Percentiles rank a stretch among this genome's conserved stretches.
Evolutionary conservation across 805 yeast genomes (phyloP).

Genomic region (Candida oleophila): DNA sequence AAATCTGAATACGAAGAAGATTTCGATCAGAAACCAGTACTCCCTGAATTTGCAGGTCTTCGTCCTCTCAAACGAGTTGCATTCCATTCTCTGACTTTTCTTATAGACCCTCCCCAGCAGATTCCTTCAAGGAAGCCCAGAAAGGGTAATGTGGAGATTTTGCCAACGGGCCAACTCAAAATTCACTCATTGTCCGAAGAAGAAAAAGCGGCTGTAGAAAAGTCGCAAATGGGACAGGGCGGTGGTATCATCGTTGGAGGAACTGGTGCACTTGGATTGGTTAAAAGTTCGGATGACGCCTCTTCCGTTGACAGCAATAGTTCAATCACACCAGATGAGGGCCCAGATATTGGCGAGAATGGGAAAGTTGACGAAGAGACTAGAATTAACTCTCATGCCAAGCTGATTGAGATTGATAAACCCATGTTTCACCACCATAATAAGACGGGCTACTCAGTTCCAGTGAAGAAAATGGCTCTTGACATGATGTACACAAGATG

Average conservation of each 20-base stretch:
- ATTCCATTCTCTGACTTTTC: conserved; percentile 40
- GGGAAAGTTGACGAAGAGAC: conserved; percentile 18
- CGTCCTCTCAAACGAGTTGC: conserved; percentile 43
- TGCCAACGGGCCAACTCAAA: conserved; percentile 52
- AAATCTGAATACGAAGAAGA: conserved; percentile 3
- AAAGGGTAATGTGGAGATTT: conserved; percentile 67
- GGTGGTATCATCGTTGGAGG: conserved; percentile 82
- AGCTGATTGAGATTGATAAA: conserved; percentile 28
- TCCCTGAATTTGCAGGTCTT: conserved; percentile 28
- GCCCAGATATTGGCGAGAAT: conserved; percentile 8
- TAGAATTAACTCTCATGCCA: conserved; percentile 23
- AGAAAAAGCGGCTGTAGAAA: conserved; percentile 45
- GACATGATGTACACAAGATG: conserved; percentile 87
- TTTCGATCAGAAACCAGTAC: conserved; percentile 5
- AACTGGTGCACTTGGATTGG: conserved; percentile 58
- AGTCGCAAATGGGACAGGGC: conserved; percentile 42
- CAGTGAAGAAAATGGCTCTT: conserved; percentile 47
- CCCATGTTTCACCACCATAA: conserved; percentile 23
- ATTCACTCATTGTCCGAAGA: conserved; percentile 56
- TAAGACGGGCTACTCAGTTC: conserved; percentile 24
- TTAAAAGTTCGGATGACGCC: conserved; percentile 7
- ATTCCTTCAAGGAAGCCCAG: conserved; percentile 85
- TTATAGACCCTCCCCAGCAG: conserved; percentile 71
- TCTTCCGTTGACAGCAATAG: no score
- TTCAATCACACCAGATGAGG: conserved; percentile 1